Percentiles rank a stretch among this genome's conserved stretches.
phyloP scores from a whole-genome alignment of 2,329 filamentous ascomycete species.

The Scedosporium apiospermum region DNA sequence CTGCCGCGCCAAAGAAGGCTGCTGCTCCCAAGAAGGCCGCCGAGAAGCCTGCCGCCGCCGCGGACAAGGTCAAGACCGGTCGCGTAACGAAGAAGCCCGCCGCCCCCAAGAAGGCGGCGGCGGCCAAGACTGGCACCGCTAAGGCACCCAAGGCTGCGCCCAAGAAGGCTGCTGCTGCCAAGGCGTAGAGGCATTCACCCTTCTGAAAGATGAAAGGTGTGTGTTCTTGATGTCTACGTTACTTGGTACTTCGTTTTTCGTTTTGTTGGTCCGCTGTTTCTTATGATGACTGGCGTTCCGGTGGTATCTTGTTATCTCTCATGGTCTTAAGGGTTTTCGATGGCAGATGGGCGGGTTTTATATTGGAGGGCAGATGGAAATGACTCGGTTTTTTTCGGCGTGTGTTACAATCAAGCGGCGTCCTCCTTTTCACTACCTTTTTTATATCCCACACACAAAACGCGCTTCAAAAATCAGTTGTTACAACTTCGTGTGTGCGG shows the following conservation, averaged over 20 bases:
- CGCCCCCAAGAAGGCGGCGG: slow-evolving; percentile 15
- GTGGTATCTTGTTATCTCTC: background rate
- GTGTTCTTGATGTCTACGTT: background rate
- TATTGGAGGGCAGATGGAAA: background rate
- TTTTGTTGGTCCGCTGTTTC: background rate
- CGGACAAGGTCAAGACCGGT: slow-evolving; percentile 15
- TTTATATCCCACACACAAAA: background rate
- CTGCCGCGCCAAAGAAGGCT: slow-evolving; percentile 23
- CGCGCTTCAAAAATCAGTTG: background rate
- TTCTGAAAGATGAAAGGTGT: background rate
- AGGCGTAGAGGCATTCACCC: slow-evolving; percentile 4
- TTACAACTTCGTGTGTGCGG: background rate
- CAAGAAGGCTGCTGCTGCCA: slow-evolving; percentile 28
- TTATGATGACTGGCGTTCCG: slow-evolving; percentile 4
- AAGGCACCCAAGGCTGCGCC: slow-evolving; percentile 32
- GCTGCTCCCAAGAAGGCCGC: slow-evolving; percentile 17
- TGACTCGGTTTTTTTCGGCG: background rate
- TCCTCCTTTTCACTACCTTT: background rate
- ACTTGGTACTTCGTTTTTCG: background rate
- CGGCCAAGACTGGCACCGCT: slow-evolving; percentile 4
- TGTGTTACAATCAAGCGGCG: background rate
- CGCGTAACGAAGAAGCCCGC: slow-evolving; percentile 11
- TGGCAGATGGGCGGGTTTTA: background rate
- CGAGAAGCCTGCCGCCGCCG: slow-evolving; percentile 15
- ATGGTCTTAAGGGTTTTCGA: background rate